phyloP scores from a whole-genome alignment of 2,329 filamentous ascomycete genomes.

The Colletotrichum tofieldiae region DNA sequence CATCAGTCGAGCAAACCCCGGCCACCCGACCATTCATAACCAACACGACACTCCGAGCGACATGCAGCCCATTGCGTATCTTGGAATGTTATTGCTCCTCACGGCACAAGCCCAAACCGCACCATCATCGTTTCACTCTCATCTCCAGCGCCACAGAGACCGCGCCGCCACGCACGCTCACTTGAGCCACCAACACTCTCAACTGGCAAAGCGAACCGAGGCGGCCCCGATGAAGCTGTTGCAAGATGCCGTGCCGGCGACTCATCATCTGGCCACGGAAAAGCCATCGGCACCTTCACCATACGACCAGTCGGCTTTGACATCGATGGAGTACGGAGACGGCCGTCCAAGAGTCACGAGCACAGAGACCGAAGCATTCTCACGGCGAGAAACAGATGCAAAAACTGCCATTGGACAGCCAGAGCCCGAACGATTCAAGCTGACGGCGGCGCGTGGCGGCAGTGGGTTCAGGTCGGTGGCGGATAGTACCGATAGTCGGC shows the following conservation, averaged over 20 bases:
- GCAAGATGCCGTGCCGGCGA: neutral
- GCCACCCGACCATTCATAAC: neutral
- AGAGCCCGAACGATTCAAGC: neutral
- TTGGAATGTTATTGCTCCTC: slow-evolving; percentile 34
- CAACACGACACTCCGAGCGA: neutral
- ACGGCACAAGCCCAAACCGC: slow-evolving; percentile 24
- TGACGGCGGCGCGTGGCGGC: slow-evolving; percentile 1
- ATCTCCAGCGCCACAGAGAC: slow-evolving; percentile 38
- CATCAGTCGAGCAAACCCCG: neutral
- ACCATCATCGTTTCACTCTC: slow-evolving; percentile 34
- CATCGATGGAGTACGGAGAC: neutral
- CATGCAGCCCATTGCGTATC: slow-evolving; percentile 31
- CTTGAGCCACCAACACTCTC: slow-evolving; percentile 18
- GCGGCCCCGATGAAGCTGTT: neutral
- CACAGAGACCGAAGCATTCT: neutral
- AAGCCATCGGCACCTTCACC: slow-evolving; percentile 6
- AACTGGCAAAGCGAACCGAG: slow-evolving; percentile 10
- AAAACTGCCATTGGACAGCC: no score
- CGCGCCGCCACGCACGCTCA: slow-evolving; percentile 35
- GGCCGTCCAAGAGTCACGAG: neutral
- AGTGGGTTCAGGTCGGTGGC: neutral
- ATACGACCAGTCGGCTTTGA: neutral
- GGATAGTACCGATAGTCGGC: slow-evolving; percentile 22
- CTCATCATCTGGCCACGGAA: neutral
- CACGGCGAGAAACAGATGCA: neutral